Evolutionary conservation across 2,329 filamentous ascomycete genomes (phyloP).

Genomic region (Exophiala alcalophila): DNA sequence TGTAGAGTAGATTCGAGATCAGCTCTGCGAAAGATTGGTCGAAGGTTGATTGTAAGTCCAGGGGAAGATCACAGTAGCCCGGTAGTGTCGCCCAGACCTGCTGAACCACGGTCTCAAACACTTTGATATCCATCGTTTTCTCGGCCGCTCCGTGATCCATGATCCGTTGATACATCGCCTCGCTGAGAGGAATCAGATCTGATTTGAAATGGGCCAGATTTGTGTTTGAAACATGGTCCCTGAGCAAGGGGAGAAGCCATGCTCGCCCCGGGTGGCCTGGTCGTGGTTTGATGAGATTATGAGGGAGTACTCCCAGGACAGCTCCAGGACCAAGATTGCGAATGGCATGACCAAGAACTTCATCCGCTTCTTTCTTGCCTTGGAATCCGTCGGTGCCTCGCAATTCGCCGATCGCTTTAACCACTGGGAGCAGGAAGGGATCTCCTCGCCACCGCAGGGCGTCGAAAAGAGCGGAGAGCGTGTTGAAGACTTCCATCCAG

Average conservation of each 20-base stretch:
- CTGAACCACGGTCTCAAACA: conserved; percentile 92
- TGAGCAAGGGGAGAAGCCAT: conserved; percentile 89
- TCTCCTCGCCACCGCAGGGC: conserved; percentile 78
- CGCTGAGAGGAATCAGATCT: conserved; percentile 85
- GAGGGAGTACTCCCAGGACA: conserved; percentile 75
- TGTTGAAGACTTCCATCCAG: conserved; percentile 91
- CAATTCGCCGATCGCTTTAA: conserved; percentile 79
- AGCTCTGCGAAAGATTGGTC: conserved; percentile 88
- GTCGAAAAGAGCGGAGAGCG: conserved; percentile 83
- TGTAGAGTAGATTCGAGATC: conserved; percentile 85
- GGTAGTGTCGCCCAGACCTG: conserved; percentile 94
- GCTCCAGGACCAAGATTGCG: conserved; percentile 85
- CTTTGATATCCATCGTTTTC: conserved; percentile 95
- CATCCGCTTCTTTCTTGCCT: conserved; percentile 92
- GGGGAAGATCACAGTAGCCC: conserved; percentile 88
- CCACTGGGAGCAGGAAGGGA: conserved; percentile 71
- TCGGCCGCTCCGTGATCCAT: conserved; percentile 75
- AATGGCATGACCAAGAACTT: conserved; percentile 82
- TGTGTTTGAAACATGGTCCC: conserved; percentile 87
- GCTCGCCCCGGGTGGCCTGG: conserved; percentile 79
- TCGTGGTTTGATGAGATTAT: conserved; percentile 77
- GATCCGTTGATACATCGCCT: conserved; percentile 83
- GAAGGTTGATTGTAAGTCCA: conserved; percentile 73
- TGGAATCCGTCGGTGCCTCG: conserved; percentile 83
- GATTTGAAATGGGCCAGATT: conserved; percentile 77